Percentiles rank a stretch among this genome's conserved stretches.
Conservation (phyloP, 805 yeast species). For the Kluyveromyces aestuarii region DNA sequence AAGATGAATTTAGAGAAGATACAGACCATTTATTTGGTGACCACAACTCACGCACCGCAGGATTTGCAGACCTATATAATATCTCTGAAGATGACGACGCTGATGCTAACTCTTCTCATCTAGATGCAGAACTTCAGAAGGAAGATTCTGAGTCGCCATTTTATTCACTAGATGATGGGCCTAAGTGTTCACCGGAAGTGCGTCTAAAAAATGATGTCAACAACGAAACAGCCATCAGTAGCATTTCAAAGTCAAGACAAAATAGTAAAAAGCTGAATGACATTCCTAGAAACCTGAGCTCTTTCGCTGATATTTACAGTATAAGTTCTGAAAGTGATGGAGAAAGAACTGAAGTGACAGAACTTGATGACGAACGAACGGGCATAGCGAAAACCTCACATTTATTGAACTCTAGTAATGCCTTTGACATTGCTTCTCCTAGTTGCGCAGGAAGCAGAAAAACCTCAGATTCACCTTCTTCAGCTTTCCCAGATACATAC, state of each 20-base stretch:
- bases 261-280: too few species aligned
- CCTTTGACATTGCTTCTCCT: not conserved
- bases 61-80: slow-evolving; percentile 11
- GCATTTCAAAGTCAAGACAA: not conserved
- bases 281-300: not conserved
- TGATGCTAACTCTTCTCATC: not conserved
- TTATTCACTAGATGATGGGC: not conserved
- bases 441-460: not conserved
- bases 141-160: not conserved
- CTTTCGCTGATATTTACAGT: not conserved
- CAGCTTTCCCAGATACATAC: not conserved
- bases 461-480: not conserved
- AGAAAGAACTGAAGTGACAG: not conserved
- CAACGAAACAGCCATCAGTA: not conserved
- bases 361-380: not conserved
- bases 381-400: not conserved
- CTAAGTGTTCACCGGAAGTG: not conserved
- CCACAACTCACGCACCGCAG: slow-evolving; percentile 16
- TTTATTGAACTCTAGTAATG: too few species aligned
- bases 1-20: slow-evolving; percentile 27
- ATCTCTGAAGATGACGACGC: slow-evolving; percentile 2
- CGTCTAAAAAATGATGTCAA: not conserved
- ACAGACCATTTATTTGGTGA: slow-evolving; percentile 25
- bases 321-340: not conserved
- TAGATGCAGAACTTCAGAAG: not conserved